These are phyloP conservation scores for Alternaria sp. DNA, from an alignment of 2,329 filamentous ascomycete species.

Conservation along the genomic window DNA sequence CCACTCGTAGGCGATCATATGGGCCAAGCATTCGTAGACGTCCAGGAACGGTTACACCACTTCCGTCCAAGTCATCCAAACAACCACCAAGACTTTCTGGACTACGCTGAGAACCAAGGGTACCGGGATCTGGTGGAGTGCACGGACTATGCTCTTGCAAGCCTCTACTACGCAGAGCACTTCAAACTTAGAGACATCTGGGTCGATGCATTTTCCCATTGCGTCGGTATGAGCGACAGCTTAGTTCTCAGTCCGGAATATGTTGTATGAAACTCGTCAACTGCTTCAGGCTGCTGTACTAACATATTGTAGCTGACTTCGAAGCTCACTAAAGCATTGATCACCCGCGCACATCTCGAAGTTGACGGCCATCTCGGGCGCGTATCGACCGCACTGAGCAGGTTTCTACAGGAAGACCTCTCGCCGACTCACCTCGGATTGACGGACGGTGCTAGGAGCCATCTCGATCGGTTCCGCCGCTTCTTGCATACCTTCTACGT, in stretches of 20 bases:
- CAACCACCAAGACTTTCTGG: slow-evolving; percentile 66
- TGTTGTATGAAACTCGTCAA: slow-evolving; percentile 55
- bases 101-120: slow-evolving; percentile 71
- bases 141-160: slow-evolving; percentile 71
- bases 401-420: slow-evolving; percentile 74
- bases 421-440: slow-evolving; percentile 71
- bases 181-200: slow-evolving; percentile 70
- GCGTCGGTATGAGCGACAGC: slow-evolving; percentile 75
- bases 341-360: slow-evolving; percentile 67
- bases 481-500: slow-evolving; percentile 72
- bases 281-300: background rate
- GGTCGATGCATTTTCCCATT: slow-evolving; percentile 76
- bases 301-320: slow-evolving; percentile 42
- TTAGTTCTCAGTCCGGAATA: slow-evolving; percentile 66
- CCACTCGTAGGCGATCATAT: slow-evolving; percentile 72
- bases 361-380: slow-evolving; percentile 68
- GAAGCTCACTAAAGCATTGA: slow-evolving; percentile 67
- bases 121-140: slow-evolving; percentile 71
- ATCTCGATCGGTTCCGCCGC: slow-evolving; percentile 74
- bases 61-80: slow-evolving; percentile 62
- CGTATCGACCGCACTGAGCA: slow-evolving; percentile 65
- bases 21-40: slow-evolving; percentile 66
- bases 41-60: slow-evolving; percentile 70
- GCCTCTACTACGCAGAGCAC: slow-evolving; percentile 71
- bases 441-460: slow-evolving; percentile 64